These are phyloP conservation scores for Vaccinium darrowii DNA, from an alignment of 148 eudicot species.

Conservation along the genomic window DNA sequence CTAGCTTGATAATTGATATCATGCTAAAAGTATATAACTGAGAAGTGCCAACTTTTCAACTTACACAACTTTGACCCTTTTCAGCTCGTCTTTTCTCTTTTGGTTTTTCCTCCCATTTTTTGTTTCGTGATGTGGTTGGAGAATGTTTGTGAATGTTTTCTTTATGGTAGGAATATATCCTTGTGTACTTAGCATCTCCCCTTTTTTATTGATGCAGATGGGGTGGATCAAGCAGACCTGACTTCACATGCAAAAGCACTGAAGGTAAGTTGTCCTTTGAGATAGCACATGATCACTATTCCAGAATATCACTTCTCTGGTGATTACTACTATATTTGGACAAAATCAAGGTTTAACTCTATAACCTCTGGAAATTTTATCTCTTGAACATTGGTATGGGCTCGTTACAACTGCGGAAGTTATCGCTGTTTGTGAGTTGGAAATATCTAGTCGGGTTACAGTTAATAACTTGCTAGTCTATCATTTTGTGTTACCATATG, in stretches of 20 bases:
- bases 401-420: not conserved
- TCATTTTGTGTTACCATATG: not conserved
- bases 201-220: slow-evolving; percentile 53
- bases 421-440: not conserved
- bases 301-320: not conserved
- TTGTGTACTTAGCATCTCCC: not conserved
- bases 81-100: not conserved
- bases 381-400: not conserved
- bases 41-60: not conserved
- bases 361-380: not conserved
- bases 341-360: not conserved
- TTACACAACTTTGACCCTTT: not conserved
- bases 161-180: not conserved
- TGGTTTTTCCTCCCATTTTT: not conserved
- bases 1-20: not conserved
- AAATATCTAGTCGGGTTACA: not conserved
- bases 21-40: not conserved
- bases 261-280: slow-evolving; percentile 59
- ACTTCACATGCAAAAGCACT: slow-evolving; percentile 93
- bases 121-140: not conserved
- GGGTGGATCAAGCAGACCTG: slow-evolving; percentile 99
- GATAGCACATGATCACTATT: not conserved
- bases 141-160: not conserved
- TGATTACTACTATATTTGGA: not conserved
- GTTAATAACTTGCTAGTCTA: not conserved